A percentile compares a stretch with the other conserved stretches of the same genome.
Evolutionary conservation across 2,329 filamentous ascomycete genomes (phyloP).

Genomic region (Pseudopyricularia javanii): DNA sequence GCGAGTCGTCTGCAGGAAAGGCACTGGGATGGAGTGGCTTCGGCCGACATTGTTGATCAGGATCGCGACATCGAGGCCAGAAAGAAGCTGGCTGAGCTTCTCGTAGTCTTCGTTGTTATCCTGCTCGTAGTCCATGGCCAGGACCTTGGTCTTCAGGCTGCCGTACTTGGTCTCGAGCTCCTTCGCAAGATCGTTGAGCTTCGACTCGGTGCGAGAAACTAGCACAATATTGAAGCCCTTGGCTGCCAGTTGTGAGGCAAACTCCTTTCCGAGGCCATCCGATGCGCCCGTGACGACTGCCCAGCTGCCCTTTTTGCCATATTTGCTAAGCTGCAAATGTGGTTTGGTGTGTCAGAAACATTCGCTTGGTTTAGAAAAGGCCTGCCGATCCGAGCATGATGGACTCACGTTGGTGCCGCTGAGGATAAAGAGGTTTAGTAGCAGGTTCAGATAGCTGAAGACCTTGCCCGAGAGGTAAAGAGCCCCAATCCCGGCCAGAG

Average conservation of each 20-base stretch:
- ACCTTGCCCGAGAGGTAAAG: slow-evolving; percentile 44
- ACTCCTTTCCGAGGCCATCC: slow-evolving; percentile 95
- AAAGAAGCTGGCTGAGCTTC: slow-evolving; percentile 53
- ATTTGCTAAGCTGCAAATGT: slow-evolving; percentile 60
- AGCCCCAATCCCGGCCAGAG: slow-evolving; percentile 42
- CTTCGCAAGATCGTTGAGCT: slow-evolving; percentile 64
- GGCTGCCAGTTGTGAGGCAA: slow-evolving; percentile 73
- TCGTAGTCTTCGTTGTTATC: slow-evolving; percentile 73
- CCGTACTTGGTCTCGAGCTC: slow-evolving; percentile 64
- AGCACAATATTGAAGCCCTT: slow-evolving; percentile 94
- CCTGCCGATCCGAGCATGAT: no score
- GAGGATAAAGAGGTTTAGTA: slow-evolving; percentile 58
- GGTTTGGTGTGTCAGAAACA: neutral
- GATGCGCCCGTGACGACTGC: slow-evolving; percentile 90
- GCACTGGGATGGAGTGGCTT: slow-evolving; percentile 84
- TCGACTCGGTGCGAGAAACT: slow-evolving; percentile 88
- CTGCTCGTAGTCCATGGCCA: slow-evolving; percentile 85
- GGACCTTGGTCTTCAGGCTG: slow-evolving; percentile 56
- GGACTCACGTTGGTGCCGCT: slow-evolving; percentile 45
- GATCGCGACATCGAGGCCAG: slow-evolving; percentile 69
- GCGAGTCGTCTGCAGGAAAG: slow-evolving; percentile 68
- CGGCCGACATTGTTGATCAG: slow-evolving; percentile 95
- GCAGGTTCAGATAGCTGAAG: slow-evolving; percentile 45
- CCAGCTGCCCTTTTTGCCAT: slow-evolving; percentile 87
- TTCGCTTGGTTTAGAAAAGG: no score